Evolutionary conservation across 2,329 filamentous ascomycete species (phyloP).

Genomic region (Nemania serpens): DNA sequence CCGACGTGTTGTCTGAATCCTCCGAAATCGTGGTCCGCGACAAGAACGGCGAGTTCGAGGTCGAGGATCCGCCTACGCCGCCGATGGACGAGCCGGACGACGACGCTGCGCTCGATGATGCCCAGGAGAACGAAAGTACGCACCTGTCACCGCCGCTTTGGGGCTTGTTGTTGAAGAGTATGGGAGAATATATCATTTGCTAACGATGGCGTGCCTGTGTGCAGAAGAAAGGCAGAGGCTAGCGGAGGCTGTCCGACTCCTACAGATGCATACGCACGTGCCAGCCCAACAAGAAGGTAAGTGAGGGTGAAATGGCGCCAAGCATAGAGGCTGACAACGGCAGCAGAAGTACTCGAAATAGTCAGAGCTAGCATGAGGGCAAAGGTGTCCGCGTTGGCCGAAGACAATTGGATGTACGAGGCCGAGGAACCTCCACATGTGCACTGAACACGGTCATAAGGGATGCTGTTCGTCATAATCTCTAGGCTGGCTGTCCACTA

Average conservation of each 20-base stretch:
- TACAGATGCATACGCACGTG: slow-evolving; percentile 58
- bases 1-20: slow-evolving; percentile 49
- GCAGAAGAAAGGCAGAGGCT: slow-evolving; percentile 64
- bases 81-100: slow-evolving; percentile 60
- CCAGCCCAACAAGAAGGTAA: slow-evolving; percentile 70
- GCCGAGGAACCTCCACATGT: slow-evolving; percentile 57
- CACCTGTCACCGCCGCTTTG: slow-evolving; percentile 1
- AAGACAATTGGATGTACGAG: slow-evolving; percentile 93
- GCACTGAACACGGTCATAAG: slow-evolving; percentile 13
- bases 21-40: slow-evolving; percentile 66
- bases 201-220: slow-evolving; percentile 23
- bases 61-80: slow-evolving; percentile 61
- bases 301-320: background rate
- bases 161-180: slow-evolving; percentile 10
- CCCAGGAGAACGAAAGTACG: slow-evolving; percentile 60
- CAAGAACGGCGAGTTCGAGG: slow-evolving; percentile 64
- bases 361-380: slow-evolving; percentile 71
- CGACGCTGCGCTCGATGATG: slow-evolving; percentile 61
- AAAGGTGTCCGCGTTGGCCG: slow-evolving; percentile 74
- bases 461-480: slow-evolving; percentile 10
- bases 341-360: slow-evolving; percentile 67
- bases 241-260: slow-evolving; percentile 64
- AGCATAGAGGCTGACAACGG: slow-evolving; percentile 18
- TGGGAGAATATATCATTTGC: slow-evolving; percentile 18
- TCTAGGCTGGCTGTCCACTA: slow-evolving; percentile 18